Evolutionary conservation across 2,329 filamentous ascomycete genomes (phyloP).

Genomic region (Dactylonectria macrodidyma): DNA sequence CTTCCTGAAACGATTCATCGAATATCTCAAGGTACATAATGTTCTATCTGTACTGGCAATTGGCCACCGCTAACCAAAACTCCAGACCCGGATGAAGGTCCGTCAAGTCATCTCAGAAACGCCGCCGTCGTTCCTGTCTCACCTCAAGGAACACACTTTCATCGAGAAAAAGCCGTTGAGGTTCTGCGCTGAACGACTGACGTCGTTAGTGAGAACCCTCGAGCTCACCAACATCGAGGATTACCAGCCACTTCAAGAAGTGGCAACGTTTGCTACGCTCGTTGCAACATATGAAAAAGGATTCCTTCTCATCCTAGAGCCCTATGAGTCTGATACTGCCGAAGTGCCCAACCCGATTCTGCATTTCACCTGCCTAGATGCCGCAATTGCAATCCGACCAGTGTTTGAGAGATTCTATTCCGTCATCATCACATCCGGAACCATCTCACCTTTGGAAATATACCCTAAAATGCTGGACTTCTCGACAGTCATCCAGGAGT

Average conservation of each 20-base stretch:
- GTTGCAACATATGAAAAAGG: constrained; percentile 98
- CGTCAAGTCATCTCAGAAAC: constrained; percentile 98
- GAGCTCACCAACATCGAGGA: constrained; percentile 99
- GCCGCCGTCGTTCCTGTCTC: constrained; percentile 91
- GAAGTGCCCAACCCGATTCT: constrained; percentile 97
- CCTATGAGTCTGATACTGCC: constrained; percentile 94
- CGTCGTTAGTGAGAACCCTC: constrained; percentile 92
- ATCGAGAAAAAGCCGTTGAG: constrained; percentile 96
- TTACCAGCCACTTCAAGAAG: constrained; percentile 96
- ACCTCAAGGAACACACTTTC: constrained; percentile 95
- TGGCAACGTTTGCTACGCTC: constrained; percentile 96
- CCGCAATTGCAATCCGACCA: constrained; percentile 97
- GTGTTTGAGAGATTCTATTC: constrained; percentile 98
- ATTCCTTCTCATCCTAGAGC: constrained; percentile 96
- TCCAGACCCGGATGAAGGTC: constrained; percentile 94
- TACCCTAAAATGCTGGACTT: constrained; percentile 99
- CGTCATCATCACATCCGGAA: constrained; percentile 98
- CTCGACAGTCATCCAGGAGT: constrained; percentile 92
- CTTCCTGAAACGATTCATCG: constrained; percentile 96
- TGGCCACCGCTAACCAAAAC: constrained; percentile 14
- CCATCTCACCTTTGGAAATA: constrained; percentile 97
- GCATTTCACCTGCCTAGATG: constrained; percentile 96
- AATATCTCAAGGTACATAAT: constrained; percentile 82
- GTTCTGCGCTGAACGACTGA: constrained; percentile 95
- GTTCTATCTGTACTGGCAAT: no score